Base-by-base conservation (phyloP, 768 basidiomycete genomes). In the Kwoniella shandongensis region DNA sequence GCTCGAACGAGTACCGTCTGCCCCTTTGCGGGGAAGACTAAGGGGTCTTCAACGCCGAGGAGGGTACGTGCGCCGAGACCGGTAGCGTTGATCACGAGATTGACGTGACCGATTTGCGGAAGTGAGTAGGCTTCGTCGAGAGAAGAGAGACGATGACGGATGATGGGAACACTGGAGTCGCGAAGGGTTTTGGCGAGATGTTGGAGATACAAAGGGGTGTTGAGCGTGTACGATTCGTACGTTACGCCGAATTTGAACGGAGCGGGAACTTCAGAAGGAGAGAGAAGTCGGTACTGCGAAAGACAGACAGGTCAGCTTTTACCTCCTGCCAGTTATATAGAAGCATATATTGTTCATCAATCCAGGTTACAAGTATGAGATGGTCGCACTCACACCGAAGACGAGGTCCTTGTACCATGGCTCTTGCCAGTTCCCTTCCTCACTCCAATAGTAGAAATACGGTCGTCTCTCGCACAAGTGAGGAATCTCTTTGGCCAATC, bases 1-100 rank as follows among this genome's bases (percentile, higher is more conserved):
- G 88, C 88, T 32, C 83, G 75, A 23, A 93, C 79, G 15, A 91
- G 74, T 13, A 92, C 85, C 0, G 89, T 86, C 77, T 96, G 91
- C 4, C 91, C 92, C 42, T 89, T 81, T 61, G 91, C 82, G 1
- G 91, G 91, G 70, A 83, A 84, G 22, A 90, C 78, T 5, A 27
- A 10, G 57, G 80, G 79, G 73, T 97, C 92, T 66, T 91, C 85
- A 1, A 94, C 84, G 3, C 91, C 91, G 15, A 89, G 83, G 40
- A 94, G 80, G 25, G 84, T 85, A 40, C 84, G 81, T 7, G 91
- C 84, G 1, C 84, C 85, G 3, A 86, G 79, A 8, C 81, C 81
- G 0, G 82, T 80, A 2, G 84, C 83, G 54, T 86, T 86, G 54
- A 86, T 75, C n/a, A 86, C 76, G 23, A 81, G 66, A 29, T 79